Base-by-base conservation (phyloP, 2,329 filamentous ascomycete species). In the Pseudopyrenochaeta lycopersici region DNA sequence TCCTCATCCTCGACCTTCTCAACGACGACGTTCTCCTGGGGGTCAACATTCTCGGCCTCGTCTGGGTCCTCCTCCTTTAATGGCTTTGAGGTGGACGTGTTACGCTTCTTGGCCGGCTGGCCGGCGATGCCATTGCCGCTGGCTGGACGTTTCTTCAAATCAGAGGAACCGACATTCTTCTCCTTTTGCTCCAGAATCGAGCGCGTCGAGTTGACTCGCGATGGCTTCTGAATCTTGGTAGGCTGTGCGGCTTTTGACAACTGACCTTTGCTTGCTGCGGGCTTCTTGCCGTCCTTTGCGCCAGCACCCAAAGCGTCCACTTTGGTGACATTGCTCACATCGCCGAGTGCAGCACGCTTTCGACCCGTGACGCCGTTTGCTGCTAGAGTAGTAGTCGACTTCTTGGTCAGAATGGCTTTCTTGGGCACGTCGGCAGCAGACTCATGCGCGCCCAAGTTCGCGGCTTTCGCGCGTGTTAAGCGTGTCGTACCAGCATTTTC, bases 241-340 rank as follows among this genome's bases (percentile, higher is more conserved):
- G 91, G 87, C 72, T 93, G 89, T 47, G 88, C 76, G 38, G 84
- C 85, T 80, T 97, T 97, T 42, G 92, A 91, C 35, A 91, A 85
- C 23, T 93, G 81, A 50, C 88, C 88, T 70, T 83, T 88, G 72
- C 81, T 82, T 35, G 78, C 78, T 32, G 81, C 75, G 40, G 82
- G 79, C 83, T 96, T 97, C 83, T 96, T 96, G 64, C 84, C 86
- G 68, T 77, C 78, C 52, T 77, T 80, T 5, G 78, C 82, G 48
- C 50, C 67, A 42, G 62, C 64, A 57, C 64, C 70, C 14, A 62
- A 57, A 31, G 47, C 56, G 17, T 91, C 90, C 42, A 84, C 84
- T 77, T 97, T 98, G 68, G 87, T 87, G 60, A 96, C 90, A 80
- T 99, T 99, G 85, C 92, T 98, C 66, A 97, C 90, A 81, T 99